Percentiles rank a stretch among this genome's conserved stretches.
Conservation (phyloP, 192 early-diverging fungal species). For the Funneliformis geosporum region DNA sequence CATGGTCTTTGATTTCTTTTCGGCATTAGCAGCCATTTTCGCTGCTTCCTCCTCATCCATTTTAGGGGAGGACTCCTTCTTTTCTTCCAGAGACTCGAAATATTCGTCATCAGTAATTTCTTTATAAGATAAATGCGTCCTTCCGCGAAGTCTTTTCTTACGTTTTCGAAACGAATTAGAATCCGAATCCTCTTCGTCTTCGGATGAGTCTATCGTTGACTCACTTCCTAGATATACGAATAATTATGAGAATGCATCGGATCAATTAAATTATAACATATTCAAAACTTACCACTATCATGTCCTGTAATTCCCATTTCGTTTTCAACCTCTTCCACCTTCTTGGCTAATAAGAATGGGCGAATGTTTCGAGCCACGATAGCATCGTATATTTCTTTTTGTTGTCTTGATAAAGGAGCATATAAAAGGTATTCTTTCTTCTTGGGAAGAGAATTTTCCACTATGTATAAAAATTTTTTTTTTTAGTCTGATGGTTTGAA, state of each 20-base stretch:
- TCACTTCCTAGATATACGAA: background rate
- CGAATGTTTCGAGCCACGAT: slow-evolving; percentile 61
- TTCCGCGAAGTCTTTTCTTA: slow-evolving; percentile 23
- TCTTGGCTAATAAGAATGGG: slow-evolving; percentile 59
- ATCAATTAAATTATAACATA: background rate
- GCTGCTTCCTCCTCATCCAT: background rate
- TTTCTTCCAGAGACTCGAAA: slow-evolving; percentile 49
- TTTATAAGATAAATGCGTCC: slow-evolving; percentile 32
- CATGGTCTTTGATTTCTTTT: background rate
- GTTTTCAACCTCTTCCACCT: slow-evolving; percentile 19
- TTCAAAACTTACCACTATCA: background rate
- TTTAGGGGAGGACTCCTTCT: background rate
- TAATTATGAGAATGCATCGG: background rate
- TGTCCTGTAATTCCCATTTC: slow-evolving; percentile 4
- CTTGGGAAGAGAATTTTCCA: slow-evolving; percentile 84
- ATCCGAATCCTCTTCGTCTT: background rate
- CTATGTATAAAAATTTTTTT: slow-evolving; percentile 42
- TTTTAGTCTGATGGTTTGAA: background rate
- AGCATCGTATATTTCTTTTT: slow-evolving; percentile 75
- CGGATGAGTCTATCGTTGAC: background rate
- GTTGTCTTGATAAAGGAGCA: slow-evolving; percentile 68
- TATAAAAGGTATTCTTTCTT: slow-evolving; percentile 90
- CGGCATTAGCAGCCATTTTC: background rate
- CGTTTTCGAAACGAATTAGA: background rate
- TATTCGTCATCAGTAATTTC: slow-evolving; percentile 46